phyloP scores from a whole-genome alignment of 2,329 filamentous ascomycete genomes.

The Penicillium paneum region DNA sequence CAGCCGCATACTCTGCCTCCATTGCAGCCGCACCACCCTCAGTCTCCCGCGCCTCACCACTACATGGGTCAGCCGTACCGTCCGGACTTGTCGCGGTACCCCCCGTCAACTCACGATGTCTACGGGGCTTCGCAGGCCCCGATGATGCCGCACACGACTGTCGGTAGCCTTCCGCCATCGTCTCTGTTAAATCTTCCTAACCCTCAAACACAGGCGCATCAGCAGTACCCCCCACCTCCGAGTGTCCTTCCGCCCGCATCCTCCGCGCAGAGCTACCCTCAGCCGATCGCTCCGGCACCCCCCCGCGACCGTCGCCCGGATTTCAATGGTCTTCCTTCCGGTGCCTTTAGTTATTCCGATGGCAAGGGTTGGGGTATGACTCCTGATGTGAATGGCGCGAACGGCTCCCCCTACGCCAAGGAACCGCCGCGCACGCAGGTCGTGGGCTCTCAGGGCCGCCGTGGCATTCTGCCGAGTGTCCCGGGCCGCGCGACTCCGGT shows the following conservation, averaged over 20 bases:
- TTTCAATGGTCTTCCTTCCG: conserved; percentile 68
- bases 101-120: conserved; percentile 43
- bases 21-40: conserved; percentile 46
- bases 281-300: conserved; percentile 72
- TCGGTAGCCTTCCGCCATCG: conserved; percentile 43
- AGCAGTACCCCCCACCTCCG: conserved; percentile 40
- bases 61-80: conserved; percentile 44
- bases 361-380: conserved; percentile 50
- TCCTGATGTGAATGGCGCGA: conserved; percentile 40
- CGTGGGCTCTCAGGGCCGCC: conserved; percentile 87
- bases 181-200: conserved; percentile 44
- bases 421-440: conserved; percentile 67
- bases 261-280: conserved; percentile 66
- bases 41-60: conserved; percentile 42
- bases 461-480: conserved; percentile 87
- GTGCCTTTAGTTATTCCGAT: conserved; percentile 59
- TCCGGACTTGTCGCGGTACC: conserved; percentile 44
- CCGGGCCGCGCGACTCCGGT: conserved; percentile 79
- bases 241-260: conserved; percentile 66
- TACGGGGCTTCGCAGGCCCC: conserved; percentile 43
- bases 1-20: conserved; percentile 47
- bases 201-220: conserved; percentile 38
- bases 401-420: conserved; percentile 41
- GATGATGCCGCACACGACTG: conserved; percentile 43
- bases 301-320: conserved; percentile 48